phyloP scores from a whole-genome alignment of 192 early-diverging fungal genomes.

The Lobosporangium transversale region DNA sequence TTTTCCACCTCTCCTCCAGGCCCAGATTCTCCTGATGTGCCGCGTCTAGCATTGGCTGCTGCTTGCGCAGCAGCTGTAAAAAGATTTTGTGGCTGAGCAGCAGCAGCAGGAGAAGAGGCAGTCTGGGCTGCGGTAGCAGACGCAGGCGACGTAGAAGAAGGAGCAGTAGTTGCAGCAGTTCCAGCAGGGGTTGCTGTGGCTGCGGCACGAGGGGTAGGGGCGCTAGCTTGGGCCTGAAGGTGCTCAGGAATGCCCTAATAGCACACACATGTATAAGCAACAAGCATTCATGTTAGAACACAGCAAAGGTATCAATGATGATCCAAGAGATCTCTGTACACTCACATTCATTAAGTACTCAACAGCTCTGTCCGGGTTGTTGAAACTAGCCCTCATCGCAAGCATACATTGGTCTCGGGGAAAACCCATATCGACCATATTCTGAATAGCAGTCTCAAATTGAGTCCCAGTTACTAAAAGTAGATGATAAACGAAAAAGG shows the following conservation, averaged over 20 bases:
- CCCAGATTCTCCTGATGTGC: conserved; percentile 41
- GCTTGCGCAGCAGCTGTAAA: conserved; percentile 70
- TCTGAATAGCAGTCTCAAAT: conserved; percentile 83
- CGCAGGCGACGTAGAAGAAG: conserved; percentile 38
- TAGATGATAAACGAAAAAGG: conserved; percentile 11
- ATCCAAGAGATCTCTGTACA: background rate
- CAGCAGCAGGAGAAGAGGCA: conserved; percentile 42
- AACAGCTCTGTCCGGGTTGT: conserved; percentile 96
- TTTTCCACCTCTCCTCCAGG: conserved; percentile 56
- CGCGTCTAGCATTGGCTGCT: conserved; percentile 44
- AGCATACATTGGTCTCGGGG: conserved; percentile 82
- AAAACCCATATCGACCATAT: conserved; percentile 97
- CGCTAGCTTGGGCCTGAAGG: conserved; percentile 61
- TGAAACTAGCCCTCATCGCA: conserved; percentile 97
- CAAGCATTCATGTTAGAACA: background rate
- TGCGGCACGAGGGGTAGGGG: conserved; percentile 43
- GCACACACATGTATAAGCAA: conserved; percentile 4
- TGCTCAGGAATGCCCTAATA: conserved; percentile 83
- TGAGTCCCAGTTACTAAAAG: conserved; percentile 76
- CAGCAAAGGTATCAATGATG: too few species aligned
- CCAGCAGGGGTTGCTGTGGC: conserved; percentile 18
- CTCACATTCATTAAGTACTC: conserved; percentile 92
- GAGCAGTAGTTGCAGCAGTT: conserved; percentile 8
- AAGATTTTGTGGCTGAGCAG: conserved; percentile 63
- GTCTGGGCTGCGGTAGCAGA: conserved; percentile 17